phyloP scores from a whole-genome alignment of 345 rosid species.

The Citrus trifoliata region DNA sequence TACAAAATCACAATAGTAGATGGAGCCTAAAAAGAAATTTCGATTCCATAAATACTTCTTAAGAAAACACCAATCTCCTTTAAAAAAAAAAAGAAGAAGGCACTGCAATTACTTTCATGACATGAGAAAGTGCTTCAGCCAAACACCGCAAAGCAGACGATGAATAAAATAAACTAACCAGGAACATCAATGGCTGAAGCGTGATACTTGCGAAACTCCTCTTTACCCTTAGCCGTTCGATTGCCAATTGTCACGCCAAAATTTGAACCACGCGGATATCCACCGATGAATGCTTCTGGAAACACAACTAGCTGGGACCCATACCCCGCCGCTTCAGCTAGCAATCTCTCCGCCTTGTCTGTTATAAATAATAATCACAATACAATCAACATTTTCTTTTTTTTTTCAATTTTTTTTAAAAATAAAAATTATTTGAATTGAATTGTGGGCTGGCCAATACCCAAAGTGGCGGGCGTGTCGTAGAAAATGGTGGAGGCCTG shows the following conservation, averaged over 20 bases:
- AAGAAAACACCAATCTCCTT: background rate
- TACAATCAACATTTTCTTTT: background rate
- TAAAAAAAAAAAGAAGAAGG: too few species aligned
- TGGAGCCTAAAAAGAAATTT: background rate
- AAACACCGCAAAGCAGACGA: background rate
- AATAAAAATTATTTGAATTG: background rate
- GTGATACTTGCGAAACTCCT: constrained; percentile 84
- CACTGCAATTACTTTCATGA: background rate
- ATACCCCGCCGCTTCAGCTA: constrained; percentile 76
- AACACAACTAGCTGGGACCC: constrained; percentile 90
- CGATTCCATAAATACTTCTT: background rate
- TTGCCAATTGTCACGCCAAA: constrained; percentile 76
- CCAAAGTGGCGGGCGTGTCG: constrained; percentile 87
- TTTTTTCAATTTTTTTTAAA: background rate
- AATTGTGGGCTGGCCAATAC: constrained; percentile 19
- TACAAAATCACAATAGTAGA: too few species aligned
- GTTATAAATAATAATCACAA: background rate
- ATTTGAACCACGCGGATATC: constrained; percentile 85
- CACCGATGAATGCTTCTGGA: constrained; percentile 94
- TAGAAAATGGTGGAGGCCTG: constrained; percentile 91
- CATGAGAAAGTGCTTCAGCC: background rate
- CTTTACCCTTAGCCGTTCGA: constrained; percentile 71
- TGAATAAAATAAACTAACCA: constrained; percentile 28
- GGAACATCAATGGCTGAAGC: constrained; percentile 88
- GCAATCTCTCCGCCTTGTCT: constrained; percentile 89